These are phyloP conservation scores for Boeremia lycopersici DNA, from an alignment of 2,329 filamentous ascomycete genomes.

Conservation along the genomic window DNA sequence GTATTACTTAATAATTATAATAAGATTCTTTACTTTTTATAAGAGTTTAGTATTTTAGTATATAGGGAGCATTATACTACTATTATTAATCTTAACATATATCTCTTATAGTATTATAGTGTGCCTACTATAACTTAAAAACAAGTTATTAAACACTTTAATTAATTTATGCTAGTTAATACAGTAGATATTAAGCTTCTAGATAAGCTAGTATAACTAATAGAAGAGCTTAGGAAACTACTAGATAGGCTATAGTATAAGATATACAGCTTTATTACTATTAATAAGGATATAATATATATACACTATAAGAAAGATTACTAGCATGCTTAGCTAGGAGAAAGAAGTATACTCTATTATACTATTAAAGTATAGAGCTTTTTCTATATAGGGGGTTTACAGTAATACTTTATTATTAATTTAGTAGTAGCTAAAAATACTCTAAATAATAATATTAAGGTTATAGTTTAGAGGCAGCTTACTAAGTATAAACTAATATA, in stretches of 20 bases:
- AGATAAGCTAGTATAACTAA: background rate
- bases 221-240: background rate
- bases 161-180: background rate
- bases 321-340: background rate
- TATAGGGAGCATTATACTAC: background rate
- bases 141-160: background rate
- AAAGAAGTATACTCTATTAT: too few species aligned
- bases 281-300: background rate
- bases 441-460: too few species aligned
- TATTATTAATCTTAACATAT: background rate
- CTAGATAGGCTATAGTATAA: background rate
- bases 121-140: background rate
- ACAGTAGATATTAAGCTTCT: background rate
- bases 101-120: background rate
- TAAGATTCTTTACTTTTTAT: background rate
- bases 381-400: too few species aligned
- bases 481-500: too few species aligned
- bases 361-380: too few species aligned
- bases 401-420: too few species aligned
- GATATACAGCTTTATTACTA: background rate
- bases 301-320: background rate
- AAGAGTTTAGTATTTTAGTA: conserved; percentile 2
- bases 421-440: too few species aligned
- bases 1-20: background rate
- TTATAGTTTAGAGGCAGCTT: too few species aligned